Conservation (phyloP, 768 basidiomycete species). For the Lactifluus pinguis region DNA sequence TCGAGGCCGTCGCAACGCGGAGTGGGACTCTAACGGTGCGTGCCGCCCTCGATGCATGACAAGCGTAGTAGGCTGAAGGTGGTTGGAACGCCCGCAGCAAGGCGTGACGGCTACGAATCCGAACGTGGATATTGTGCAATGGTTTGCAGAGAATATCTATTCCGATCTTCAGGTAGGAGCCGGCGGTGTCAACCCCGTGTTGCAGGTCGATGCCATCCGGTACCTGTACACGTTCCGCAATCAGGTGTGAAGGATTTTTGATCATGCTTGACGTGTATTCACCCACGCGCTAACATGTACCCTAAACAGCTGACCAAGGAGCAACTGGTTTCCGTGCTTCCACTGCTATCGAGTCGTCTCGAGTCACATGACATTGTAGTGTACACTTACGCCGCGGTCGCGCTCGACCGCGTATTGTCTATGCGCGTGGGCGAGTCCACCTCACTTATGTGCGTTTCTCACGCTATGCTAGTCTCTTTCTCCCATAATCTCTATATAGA, state of each 20-base stretch:
- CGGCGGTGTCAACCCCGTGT: slow-evolving; percentile 71
- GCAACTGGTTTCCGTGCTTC: slow-evolving; percentile 86
- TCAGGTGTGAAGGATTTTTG: slow-evolving; percentile 42
- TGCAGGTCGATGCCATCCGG: slow-evolving; percentile 94
- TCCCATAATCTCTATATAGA: slow-evolving; percentile 31
- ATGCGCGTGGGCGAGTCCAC: slow-evolving; percentile 64
- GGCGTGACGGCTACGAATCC: slow-evolving; percentile 92
- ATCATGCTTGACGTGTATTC: background rate
- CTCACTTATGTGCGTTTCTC: slow-evolving; percentile 52
- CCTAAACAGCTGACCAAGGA: slow-evolving; percentile 72
- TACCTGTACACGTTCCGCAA: slow-evolving; percentile 94
- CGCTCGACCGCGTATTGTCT: slow-evolving; percentile 91
- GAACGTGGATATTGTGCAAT: slow-evolving; percentile 88
- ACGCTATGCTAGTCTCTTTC: background rate
- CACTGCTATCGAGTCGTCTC: slow-evolving; percentile 76
- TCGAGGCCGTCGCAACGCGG: slow-evolving; percentile 88
- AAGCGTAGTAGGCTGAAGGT: background rate
- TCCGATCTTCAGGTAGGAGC: slow-evolving; percentile 69
- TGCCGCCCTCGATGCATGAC: background rate
- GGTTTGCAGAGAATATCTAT: slow-evolving; percentile 89
- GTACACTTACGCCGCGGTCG: slow-evolving; percentile 94
- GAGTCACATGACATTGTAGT: slow-evolving; percentile 81
- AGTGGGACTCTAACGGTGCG: slow-evolving; percentile 78
- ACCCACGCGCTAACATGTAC: background rate
- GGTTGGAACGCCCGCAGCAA: slow-evolving; percentile 37